phyloP scores from a whole-genome alignment of 176 grass and related monocot species.

The Musa troglodytarum region DNA sequence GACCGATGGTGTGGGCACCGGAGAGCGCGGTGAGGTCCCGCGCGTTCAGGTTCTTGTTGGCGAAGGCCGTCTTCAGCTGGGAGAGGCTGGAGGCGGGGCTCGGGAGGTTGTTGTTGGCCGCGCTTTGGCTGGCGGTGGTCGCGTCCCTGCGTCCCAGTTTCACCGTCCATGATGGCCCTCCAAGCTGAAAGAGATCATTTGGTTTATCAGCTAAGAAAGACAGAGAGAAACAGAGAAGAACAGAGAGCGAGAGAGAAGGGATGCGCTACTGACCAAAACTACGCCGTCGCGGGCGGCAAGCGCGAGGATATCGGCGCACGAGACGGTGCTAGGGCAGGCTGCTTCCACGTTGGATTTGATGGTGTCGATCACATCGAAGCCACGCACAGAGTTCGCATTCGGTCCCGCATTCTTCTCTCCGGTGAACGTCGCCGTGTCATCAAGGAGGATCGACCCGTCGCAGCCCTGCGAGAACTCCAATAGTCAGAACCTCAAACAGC shows the following conservation, averaged over 20 bases:
- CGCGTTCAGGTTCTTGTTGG: background rate
- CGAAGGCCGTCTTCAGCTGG: background rate
- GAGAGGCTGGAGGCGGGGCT: background rate
- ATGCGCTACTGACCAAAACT: slow-evolving; percentile 5
- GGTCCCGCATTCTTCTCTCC: slow-evolving; percentile 65
- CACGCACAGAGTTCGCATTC: slow-evolving; percentile 52
- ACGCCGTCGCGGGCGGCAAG: too few species aligned
- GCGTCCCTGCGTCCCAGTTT: background rate
- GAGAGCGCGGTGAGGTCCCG: background rate
- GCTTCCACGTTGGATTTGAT: slow-evolving; percentile 63
- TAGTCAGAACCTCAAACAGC: too few species aligned
- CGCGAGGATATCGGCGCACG: too few species aligned
- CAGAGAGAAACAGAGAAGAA: too few species aligned
- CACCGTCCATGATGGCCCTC: background rate
- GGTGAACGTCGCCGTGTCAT: slow-evolving; percentile 43
- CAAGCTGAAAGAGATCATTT: background rate
- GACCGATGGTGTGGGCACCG: background rate
- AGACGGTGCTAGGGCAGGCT: slow-evolving; percentile 33
- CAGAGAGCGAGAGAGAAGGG: too few species aligned
- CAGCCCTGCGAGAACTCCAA: slow-evolving; percentile 35
- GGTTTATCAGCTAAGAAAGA: too few species aligned
- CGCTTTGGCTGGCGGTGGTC: background rate
- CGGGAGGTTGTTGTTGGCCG: background rate
- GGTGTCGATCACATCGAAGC: slow-evolving; percentile 75
- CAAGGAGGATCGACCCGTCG: slow-evolving; percentile 63